A percentile compares a stretch with the other conserved stretches of the same genome.
Conservation (phyloP, 1,284 basidiomycete species). For the Exobasidium rhododendri region DNA sequence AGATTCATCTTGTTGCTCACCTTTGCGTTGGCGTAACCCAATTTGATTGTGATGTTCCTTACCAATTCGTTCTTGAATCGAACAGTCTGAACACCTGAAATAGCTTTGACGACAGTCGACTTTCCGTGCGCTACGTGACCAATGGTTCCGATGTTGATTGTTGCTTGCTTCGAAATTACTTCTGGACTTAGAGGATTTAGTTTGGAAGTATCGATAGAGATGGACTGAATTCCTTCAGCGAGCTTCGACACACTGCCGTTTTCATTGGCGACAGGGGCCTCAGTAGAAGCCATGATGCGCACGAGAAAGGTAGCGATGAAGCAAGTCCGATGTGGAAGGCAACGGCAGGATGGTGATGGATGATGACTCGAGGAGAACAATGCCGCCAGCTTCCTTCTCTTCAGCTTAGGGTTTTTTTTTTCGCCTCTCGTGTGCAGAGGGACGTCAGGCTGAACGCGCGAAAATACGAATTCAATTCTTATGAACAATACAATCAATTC, state of each 20-base stretch:
- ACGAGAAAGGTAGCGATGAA: background rate
- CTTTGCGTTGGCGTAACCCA: slow-evolving; percentile 97
- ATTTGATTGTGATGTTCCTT: slow-evolving; percentile 97
- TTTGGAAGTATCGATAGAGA: slow-evolving; percentile 44
- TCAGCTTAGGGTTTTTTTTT: background rate
- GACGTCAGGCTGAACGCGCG: no score
- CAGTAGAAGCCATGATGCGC: background rate
- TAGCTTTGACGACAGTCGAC: slow-evolving; percentile 97
- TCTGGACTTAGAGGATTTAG: slow-evolving; percentile 88
- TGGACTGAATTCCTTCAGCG: slow-evolving; percentile 1
- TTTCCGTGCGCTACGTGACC: slow-evolving; percentile 73
- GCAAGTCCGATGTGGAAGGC: background rate
- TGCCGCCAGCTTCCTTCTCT: background rate
- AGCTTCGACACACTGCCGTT: slow-evolving; percentile 5
- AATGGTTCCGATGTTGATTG: slow-evolving; percentile 55
- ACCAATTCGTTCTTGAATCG: slow-evolving; percentile 89
- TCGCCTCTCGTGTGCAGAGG: no score
- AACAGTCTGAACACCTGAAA: slow-evolving; percentile 98
- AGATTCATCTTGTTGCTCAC: slow-evolving; percentile 56
- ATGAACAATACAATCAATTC: no score
- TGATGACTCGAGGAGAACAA: background rate
- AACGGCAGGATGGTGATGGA: slow-evolving; percentile 7
- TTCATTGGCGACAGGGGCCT: background rate
- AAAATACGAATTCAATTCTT: no score
- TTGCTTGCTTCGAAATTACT: slow-evolving; percentile 94